These are phyloP conservation scores for Saccharomycopsis javanensis DNA, from an alignment of 805 yeast genomes.

Conservation along the genomic window DNA sequence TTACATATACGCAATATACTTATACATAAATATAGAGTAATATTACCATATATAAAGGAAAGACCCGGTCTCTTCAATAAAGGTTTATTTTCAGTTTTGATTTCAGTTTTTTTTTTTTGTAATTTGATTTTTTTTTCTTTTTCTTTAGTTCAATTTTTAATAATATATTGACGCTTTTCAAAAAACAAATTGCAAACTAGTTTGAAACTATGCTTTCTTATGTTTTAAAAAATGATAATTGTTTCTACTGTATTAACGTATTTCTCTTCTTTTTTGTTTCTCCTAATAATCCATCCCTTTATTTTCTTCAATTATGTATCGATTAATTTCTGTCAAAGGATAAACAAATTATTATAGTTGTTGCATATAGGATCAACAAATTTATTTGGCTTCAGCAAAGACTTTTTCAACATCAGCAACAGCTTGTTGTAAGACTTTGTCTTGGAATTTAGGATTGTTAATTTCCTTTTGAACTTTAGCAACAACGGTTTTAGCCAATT, in stretches of 20 bases:
- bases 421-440: constrained; percentile 80
- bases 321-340: background rate
- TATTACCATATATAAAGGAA: background rate
- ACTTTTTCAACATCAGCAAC: constrained; percentile 85
- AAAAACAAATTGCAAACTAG: too few relatives aligned
- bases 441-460: constrained; percentile 85
- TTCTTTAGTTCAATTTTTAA: too few relatives aligned
- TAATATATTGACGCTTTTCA: too few relatives aligned
- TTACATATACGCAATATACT: background rate
- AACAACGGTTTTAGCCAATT: constrained; percentile 77
- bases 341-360: background rate
- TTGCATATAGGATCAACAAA: background rate
- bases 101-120: background rate
- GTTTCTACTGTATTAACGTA: background rate
- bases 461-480: constrained; percentile 82
- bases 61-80: background rate
- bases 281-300: background rate
- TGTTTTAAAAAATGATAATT: too few relatives aligned
- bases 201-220: too few relatives aligned
- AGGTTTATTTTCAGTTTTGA: background rate
- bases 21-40: background rate
- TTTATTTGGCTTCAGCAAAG: constrained; percentile 35
- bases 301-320: background rate
- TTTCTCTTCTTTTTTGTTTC: background rate
- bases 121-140: background rate